These are phyloP conservation scores for Aspergillus affinis DNA, from an alignment of 495 filamentous ascomycete genomes.

Conservation along the genomic window DNA sequence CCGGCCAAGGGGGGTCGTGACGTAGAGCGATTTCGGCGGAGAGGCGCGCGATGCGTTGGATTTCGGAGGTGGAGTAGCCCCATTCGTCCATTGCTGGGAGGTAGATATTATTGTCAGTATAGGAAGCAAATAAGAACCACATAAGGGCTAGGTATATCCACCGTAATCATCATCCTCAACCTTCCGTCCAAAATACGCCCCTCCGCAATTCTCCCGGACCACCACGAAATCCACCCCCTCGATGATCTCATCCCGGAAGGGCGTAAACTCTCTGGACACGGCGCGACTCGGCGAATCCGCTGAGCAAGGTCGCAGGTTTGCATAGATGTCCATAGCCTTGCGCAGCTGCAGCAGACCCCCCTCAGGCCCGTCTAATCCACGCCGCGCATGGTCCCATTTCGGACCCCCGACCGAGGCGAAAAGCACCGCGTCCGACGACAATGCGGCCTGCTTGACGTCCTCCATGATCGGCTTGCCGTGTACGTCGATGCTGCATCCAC, in stretches of 20 bases:
- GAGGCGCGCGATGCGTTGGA: conserved; percentile 49
- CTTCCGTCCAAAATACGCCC: conserved; percentile 53
- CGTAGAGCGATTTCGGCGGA: conserved; percentile 46
- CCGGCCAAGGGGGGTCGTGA: conserved; percentile 43
- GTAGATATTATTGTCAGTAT: background rate
- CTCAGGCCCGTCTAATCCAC: conserved; percentile 45
- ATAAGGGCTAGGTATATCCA: conserved; percentile 16
- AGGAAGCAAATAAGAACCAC: background rate
- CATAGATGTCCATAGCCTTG: conserved; percentile 50
- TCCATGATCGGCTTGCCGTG: conserved; percentile 46
- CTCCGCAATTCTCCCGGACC: conserved; percentile 52
- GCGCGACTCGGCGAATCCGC: conserved; percentile 39
- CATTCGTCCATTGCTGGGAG: conserved; percentile 45
- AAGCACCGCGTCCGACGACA: conserved; percentile 46
- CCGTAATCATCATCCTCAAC: conserved; percentile 46
- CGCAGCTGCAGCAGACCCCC: conserved; percentile 47
- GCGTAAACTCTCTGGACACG: conserved; percentile 40
- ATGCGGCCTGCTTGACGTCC: conserved; percentile 41
- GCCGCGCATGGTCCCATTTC: conserved; percentile 48
- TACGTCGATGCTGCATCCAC: conserved; percentile 47
- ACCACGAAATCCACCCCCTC: conserved; percentile 51
- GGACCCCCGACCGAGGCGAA: conserved; percentile 52
- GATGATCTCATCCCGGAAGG: conserved; percentile 46
- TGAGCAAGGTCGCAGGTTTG: conserved; percentile 50
- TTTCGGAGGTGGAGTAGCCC: conserved; percentile 46